Evolutionary conservation across 169 alveolate species (phyloP), one percentile per base, ranked within the genome.

Genomic region (Cryptosporidium baileyi): DNA sequence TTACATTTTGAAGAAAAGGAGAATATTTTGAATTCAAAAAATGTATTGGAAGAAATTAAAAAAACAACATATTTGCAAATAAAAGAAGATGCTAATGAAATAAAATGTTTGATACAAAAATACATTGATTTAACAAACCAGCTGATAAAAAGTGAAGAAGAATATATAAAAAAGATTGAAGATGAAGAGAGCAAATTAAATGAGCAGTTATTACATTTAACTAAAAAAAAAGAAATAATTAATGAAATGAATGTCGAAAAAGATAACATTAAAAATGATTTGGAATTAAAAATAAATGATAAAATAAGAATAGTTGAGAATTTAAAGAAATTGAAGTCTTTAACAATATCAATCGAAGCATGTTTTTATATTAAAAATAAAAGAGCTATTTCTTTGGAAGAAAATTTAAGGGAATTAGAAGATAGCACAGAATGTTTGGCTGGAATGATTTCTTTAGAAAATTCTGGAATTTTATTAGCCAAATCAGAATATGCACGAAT

Each of bases 401-500:
- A 36, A 3, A 54, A 13, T 36, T 57, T 74, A 38, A 74, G 38
- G 24, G 67, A 51, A 26, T 32, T 74, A 15, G 85, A 74, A 30
- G 85, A 74, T 28, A 74, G 32, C 34, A 74, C 67, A 36, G 54
- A 60, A 26, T 74, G 85, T 43, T 52, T 74, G 13, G 41, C 54
- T 52, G 85, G 67, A 5, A 54, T 74, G 67, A 57, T 74, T 5
- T 74, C 85, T 3, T 8, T 36, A 67, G 85, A 74, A 44, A 57
- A 57, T 57, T 38, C 85, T 36, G 85, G 54, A 7, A 52, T 74
- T 22, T 45, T 74, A 38, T 36, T 60, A 8, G 34, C 36, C 8
- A 74, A 47, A 9, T 17, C 61, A 9, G 67, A 74, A 26, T 74
- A 57, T 28, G 44, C 85, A 15, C 57, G 43, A 19, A 51, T 74